A percentile compares a stretch with the other conserved stretches of the same genome.
Evolutionary conservation across 352 stramenopile genomes (phyloP).

Genomic region (Phytopythium chamaehyphon): DNA sequence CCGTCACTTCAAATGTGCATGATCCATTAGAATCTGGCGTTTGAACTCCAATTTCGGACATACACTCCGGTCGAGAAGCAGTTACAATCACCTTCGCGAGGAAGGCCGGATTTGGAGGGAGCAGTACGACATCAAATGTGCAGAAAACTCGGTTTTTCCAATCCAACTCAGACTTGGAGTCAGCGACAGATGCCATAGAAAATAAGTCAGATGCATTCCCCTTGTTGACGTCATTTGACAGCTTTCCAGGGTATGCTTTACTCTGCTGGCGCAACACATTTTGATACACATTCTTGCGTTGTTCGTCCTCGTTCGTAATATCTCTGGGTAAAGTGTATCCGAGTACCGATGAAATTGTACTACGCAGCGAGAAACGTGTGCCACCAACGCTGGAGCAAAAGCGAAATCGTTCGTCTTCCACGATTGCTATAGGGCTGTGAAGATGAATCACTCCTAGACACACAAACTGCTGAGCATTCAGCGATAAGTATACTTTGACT

Average conservation of each 20-base stretch:
- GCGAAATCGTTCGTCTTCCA: slow-evolving; percentile 40
- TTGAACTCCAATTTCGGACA: slow-evolving; percentile 22
- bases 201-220: neutral
- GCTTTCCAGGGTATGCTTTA: slow-evolving; percentile 3
- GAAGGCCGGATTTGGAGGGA: slow-evolving; percentile 28
- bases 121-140: slow-evolving; percentile 28
- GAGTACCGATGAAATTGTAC: slow-evolving; percentile 50
- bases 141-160: slow-evolving; percentile 35
- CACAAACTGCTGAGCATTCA: slow-evolving; percentile 74
- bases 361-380: slow-evolving; percentile 46
- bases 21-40: slow-evolving; percentile 35
- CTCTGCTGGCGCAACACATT: slow-evolving; percentile 15
- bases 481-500: slow-evolving; percentile 55
- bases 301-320: slow-evolving; percentile 41
- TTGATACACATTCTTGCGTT: slow-evolving; percentile 5
- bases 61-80: slow-evolving; percentile 31
- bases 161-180: neutral
- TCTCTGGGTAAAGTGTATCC: slow-evolving; percentile 28
- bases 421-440: slow-evolving; percentile 46
- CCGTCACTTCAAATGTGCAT: slow-evolving; percentile 56
- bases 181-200: neutral
- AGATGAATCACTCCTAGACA: slow-evolving; percentile 51
- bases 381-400: slow-evolving; percentile 68
- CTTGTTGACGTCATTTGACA: neutral
- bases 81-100: slow-evolving; percentile 32